phyloP scores from a whole-genome alignment of 2,329 filamentous ascomycete genomes.

The Tolypocladium endophyticum region DNA sequence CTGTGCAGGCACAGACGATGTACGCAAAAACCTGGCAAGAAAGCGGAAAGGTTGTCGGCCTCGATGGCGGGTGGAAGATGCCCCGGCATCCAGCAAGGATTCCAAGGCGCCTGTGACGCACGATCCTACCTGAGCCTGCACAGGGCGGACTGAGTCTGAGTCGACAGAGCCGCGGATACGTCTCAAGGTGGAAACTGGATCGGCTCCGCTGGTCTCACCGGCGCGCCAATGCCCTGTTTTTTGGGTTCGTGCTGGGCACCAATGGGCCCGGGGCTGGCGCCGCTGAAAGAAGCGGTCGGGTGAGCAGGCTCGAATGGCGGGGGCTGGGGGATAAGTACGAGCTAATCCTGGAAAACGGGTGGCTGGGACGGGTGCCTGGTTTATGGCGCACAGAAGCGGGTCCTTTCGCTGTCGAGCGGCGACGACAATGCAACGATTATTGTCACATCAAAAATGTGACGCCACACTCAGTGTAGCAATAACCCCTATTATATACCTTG shows the following conservation, averaged over 20 bases:
- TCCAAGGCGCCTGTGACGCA: background rate
- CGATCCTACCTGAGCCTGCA: background rate
- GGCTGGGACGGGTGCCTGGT: no score
- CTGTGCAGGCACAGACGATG: background rate
- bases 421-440: no score
- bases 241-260: background rate
- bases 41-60: background rate
- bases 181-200: background rate
- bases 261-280: background rate
- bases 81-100: conserved; percentile 1
- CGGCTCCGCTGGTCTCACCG: background rate
- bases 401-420: no score
- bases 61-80: background rate
- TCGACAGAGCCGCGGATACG: background rate
- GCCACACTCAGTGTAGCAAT: no score
- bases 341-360: background rate
- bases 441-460: no score
- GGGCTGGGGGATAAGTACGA: background rate
- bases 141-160: background rate
- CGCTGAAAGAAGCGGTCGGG: background rate
- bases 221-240: background rate
- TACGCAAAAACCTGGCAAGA: background rate
- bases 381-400: no score
- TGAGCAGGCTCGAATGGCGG: background rate
- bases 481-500: no score